phyloP scores from a whole-genome alignment of 257 asterid species.

The Solanum lycopersicoides region DNA sequence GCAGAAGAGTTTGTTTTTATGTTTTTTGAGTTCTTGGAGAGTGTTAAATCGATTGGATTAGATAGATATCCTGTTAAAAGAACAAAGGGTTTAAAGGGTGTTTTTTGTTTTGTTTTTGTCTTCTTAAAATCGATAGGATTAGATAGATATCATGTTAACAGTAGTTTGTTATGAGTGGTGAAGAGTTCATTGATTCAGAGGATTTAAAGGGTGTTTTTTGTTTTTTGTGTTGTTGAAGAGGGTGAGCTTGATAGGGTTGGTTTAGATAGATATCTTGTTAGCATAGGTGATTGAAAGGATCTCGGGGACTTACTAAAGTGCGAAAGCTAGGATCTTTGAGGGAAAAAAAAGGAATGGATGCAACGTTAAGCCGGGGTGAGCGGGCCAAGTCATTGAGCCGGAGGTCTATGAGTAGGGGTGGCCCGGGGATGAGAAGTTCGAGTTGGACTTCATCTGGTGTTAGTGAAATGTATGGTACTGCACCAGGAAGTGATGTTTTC shows the following conservation, averaged over 20 bases:
- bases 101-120: neutral
- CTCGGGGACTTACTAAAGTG: neutral
- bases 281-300: neutral
- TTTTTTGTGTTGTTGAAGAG: neutral
- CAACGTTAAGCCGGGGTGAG: slow-evolving; percentile 31
- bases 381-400: slow-evolving; percentile 48
- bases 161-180: neutral
- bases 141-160: neutral
- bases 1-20: neutral
- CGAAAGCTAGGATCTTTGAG: neutral
- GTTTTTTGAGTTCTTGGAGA: neutral
- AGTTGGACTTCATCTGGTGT: slow-evolving; percentile 69
- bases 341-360: slow-evolving; percentile 14
- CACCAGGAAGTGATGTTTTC: slow-evolving; percentile 54
- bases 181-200: neutral
- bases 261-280: neutral
- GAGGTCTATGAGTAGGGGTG: slow-evolving; percentile 36
- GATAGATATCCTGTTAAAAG: neutral
- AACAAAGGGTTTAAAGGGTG: neutral
- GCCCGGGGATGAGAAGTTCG: slow-evolving; percentile 31
- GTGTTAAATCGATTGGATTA: neutral
- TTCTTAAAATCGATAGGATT: neutral
- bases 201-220: neutral
- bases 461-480: slow-evolving; percentile 52
- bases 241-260: neutral